Percentiles rank a stretch among this genome's conserved stretches.
phyloP scores from a whole-genome alignment of 257 asterid genomes.

The Solanum virginianum region DNA sequence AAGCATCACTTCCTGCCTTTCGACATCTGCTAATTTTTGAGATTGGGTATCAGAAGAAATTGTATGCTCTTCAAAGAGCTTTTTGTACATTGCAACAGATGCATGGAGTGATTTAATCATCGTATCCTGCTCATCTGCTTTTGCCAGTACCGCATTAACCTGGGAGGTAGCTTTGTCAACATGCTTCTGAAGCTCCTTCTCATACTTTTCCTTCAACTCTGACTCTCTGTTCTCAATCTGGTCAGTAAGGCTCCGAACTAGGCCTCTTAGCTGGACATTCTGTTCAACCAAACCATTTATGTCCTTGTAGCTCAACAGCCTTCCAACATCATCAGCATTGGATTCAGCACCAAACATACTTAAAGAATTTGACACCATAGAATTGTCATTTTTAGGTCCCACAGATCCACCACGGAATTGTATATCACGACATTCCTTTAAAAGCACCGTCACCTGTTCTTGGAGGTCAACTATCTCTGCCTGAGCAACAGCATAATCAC shows the following conservation, averaged over 20 bases:
- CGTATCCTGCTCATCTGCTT: conserved; percentile 73
- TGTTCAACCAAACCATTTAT: conserved; percentile 85
- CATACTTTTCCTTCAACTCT: conserved; percentile 64
- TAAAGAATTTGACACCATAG: conserved; percentile 11
- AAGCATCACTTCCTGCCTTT: conserved; percentile 29
- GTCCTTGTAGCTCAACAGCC: conserved; percentile 72
- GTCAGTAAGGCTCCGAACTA: conserved; percentile 57
- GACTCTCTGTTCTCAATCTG: conserved; percentile 64
- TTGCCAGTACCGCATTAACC: conserved; percentile 54
- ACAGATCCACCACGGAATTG: conserved; percentile 83
- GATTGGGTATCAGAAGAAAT: conserved; percentile 22
- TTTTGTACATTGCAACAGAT: conserved; percentile 90
- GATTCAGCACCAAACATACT: conserved; percentile 14
- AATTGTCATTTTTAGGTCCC: conserved; percentile 20
- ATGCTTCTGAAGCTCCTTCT: conserved; percentile 57
- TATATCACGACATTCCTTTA: conserved; percentile 88
- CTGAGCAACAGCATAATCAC: conserved; percentile 59
- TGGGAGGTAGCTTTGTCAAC: conserved; percentile 45
- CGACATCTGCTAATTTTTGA: conserved; percentile 42
- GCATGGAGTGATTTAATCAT: conserved; percentile 93
- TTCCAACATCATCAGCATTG: conserved; percentile 29
- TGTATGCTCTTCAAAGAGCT: conserved; percentile 71
- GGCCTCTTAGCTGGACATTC: conserved; percentile 63
- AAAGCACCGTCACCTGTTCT: conserved; percentile 76
- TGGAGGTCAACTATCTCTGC: conserved; percentile 71